phyloP scores from a whole-genome alignment of 345 rosid species.

The Kandelia obovata region DNA sequence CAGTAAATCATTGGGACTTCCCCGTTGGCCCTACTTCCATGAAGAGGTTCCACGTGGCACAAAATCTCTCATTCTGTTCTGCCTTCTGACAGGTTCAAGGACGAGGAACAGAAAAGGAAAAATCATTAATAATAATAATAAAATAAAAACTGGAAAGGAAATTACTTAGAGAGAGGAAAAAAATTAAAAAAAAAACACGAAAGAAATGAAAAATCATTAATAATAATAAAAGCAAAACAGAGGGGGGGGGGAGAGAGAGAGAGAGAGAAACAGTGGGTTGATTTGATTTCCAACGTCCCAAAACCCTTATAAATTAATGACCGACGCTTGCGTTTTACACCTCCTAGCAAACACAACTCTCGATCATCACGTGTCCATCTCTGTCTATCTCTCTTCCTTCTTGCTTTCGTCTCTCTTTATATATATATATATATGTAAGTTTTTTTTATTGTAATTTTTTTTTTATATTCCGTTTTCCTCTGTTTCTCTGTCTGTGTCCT shows the following conservation, averaged over 20 bases:
- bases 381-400: background rate
- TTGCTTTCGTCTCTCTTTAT: no score
- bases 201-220: background rate
- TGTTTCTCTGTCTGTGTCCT: conserved; percentile 1
- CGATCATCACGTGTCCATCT: conserved; percentile 39
- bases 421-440: no score
- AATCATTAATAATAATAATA: no score
- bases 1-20: conserved; percentile 28
- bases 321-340: conserved; percentile 5
- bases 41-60: conserved; percentile 29
- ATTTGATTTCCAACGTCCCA: background rate
- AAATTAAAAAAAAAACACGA: background rate
- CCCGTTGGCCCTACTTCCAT: conserved; percentile 6
- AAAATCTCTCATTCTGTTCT: conserved; percentile 9
- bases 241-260: no score
- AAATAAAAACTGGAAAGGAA: conserved; percentile 1
- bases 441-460: conserved; percentile 3
- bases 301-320: conserved; percentile 10
- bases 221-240: no score
- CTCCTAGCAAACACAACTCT: background rate
- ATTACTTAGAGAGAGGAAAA: background rate
- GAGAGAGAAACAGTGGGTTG: no score
- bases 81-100: background rate
- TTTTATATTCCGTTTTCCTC: conserved; percentile 1
- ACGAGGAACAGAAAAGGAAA: conserved; percentile 2